phyloP scores from a whole-genome alignment of 441 rosid genomes.

The Flueggea neowawraea region DNA sequence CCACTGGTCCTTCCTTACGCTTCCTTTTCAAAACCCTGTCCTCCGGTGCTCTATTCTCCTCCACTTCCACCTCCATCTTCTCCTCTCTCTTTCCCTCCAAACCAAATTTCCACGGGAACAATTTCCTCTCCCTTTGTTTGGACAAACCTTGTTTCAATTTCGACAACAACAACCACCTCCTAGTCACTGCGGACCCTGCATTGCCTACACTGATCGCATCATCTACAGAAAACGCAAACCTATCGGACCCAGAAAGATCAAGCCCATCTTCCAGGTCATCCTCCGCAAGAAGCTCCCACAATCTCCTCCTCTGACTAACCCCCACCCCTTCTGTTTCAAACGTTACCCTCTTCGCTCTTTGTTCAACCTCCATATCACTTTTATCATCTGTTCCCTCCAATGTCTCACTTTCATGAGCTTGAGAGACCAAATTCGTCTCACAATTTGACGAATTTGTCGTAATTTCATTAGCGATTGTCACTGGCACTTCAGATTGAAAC shows the following conservation, averaged over 20 bases:
- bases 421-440: constrained; percentile 11
- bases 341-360: constrained; percentile 46
- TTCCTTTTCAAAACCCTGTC: constrained; percentile 51
- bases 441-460: constrained; percentile 18
- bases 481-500: constrained; percentile 5
- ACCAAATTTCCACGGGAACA: constrained; percentile 81
- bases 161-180: constrained; percentile 79
- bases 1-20: constrained; percentile 73
- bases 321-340: constrained; percentile 55
- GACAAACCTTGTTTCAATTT: constrained; percentile 80
- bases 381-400: constrained; percentile 4
- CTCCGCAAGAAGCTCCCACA: constrained; percentile 89
- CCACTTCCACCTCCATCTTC: constrained; percentile 39
- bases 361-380: constrained; percentile 16
- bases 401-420: constrained; percentile 8
- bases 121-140: constrained; percentile 53
- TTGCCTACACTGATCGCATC: constrained; percentile 73
- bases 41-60: constrained; percentile 38
- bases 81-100: constrained; percentile 46
- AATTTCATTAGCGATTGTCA: constrained; percentile 18
- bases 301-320: constrained; percentile 41
- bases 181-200: constrained; percentile 61
- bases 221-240: constrained; percentile 90
- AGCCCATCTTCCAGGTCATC: constrained; percentile 80
- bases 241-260: constrained; percentile 92